Percentiles rank a stretch among this genome's conserved stretches.
phyloP scores from a whole-genome alignment of 2,329 filamentous ascomycete species.

The Mollisia scopiformis region DNA sequence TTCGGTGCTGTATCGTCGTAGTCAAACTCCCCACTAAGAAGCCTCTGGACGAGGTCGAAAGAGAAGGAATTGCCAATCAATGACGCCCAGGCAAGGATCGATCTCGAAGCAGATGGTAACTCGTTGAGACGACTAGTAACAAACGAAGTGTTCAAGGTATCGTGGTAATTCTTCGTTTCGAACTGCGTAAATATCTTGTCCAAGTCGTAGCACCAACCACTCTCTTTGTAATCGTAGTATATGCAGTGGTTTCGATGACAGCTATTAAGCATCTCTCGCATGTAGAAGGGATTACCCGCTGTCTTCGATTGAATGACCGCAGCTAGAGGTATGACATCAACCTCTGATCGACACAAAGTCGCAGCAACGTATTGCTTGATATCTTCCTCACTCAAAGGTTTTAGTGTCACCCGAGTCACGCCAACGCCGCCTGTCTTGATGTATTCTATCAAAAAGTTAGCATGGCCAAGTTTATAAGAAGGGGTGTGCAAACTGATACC shows the following conservation, averaged over 20 bases:
- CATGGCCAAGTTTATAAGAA: slow-evolving; percentile 15
- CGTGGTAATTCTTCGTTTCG: slow-evolving; percentile 74
- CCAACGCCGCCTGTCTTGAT: slow-evolving; percentile 50
- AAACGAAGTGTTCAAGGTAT: slow-evolving; percentile 81
- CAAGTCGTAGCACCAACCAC: slow-evolving; percentile 82
- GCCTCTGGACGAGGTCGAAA: slow-evolving; percentile 76
- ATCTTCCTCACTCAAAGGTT: slow-evolving; percentile 76
- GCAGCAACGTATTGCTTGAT: slow-evolving; percentile 81
- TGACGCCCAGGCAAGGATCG: slow-evolving; percentile 84
- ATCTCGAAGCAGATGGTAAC: slow-evolving; percentile 71
- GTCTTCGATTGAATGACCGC: slow-evolving; percentile 78
- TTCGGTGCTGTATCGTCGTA: slow-evolving; percentile 46
- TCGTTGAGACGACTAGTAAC: slow-evolving; percentile 78
- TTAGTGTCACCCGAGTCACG: slow-evolving; percentile 72
- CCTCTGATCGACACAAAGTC: slow-evolving; percentile 74
- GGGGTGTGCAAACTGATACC: slow-evolving; percentile 43
- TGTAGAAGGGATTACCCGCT: slow-evolving; percentile 86
- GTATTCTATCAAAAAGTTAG: slow-evolving; percentile 34
- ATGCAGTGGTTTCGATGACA: slow-evolving; percentile 87
- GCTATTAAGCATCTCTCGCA: slow-evolving; percentile 86
- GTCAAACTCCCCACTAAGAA: slow-evolving; percentile 76
- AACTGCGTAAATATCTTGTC: slow-evolving; percentile 88
- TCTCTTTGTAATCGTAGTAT: slow-evolving; percentile 86
- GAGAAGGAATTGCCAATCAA: slow-evolving; percentile 83
- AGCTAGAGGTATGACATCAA: slow-evolving; percentile 76